Conservation (phyloP, 2,329 filamentous ascomycete species). For the Pestalotiopsis sp. region DNA sequence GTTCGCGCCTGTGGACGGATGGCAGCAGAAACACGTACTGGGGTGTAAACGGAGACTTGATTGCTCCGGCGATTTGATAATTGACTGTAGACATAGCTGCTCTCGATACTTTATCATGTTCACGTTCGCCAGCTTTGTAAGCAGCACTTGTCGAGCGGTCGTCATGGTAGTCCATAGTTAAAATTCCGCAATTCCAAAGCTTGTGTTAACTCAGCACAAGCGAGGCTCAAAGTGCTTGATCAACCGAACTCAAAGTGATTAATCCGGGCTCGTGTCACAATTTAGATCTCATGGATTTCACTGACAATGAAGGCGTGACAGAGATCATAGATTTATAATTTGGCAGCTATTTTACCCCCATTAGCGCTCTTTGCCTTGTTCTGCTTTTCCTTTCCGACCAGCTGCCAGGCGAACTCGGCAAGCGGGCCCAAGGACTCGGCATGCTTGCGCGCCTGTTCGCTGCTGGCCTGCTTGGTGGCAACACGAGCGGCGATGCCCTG, state of each 20-base stretch:
- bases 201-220: no score
- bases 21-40: slow-evolving; percentile 3
- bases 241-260: no score
- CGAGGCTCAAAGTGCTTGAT: no score
- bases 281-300: background rate
- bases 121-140: no score
- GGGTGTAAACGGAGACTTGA: background rate
- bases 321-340: background rate
- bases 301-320: background rate
- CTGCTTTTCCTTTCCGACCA: slow-evolving; percentile 53
- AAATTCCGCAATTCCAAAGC: no score
- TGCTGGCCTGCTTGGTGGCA: slow-evolving; percentile 86
- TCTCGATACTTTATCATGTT: no score
- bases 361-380: slow-evolving; percentile 9
- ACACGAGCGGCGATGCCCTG: slow-evolving; percentile 93
- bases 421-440: slow-evolving; percentile 70
- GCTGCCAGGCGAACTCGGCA: slow-evolving; percentile 77
- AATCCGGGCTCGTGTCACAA: background rate
- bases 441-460: slow-evolving; percentile 76
- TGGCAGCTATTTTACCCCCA: background rate
- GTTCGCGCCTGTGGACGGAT: slow-evolving; percentile 6
- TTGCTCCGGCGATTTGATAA: background rate
- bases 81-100: background rate
- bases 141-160: no score
- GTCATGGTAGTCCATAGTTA: no score